Evolutionary conservation across 176 grass and related monocot genomes (phyloP).

Genomic region (Triticum turgidum): DNA sequence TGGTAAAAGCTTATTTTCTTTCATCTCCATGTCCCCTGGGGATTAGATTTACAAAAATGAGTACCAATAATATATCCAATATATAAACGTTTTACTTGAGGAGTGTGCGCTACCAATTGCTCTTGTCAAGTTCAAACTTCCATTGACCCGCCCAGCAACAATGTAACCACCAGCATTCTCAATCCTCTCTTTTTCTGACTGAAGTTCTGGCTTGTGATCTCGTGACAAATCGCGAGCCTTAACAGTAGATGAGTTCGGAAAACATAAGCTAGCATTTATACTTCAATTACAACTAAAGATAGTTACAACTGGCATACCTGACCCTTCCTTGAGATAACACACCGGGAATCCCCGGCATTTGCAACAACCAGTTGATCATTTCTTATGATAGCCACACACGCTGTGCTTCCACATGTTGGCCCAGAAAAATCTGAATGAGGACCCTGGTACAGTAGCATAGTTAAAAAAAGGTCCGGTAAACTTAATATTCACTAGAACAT

Average conservation of each 20-base stretch:
- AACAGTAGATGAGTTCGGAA: slow-evolving; percentile 21
- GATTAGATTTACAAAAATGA: slow-evolving; percentile 7
- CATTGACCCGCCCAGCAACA: slow-evolving; percentile 82
- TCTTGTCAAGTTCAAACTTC: slow-evolving; percentile 86
- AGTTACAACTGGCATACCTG: slow-evolving; percentile 40
- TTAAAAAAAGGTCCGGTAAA: slow-evolving; percentile 25
- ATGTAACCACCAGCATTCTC: slow-evolving; percentile 78
- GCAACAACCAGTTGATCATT: slow-evolving; percentile 82
- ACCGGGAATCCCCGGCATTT: slow-evolving; percentile 97
- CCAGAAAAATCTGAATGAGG: slow-evolving; percentile 76
- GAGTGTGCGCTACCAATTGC: slow-evolving; percentile 58
- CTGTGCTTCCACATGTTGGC: slow-evolving; percentile 87
- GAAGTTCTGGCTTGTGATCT: slow-evolving; percentile 96
- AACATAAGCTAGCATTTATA: slow-evolving; percentile 6
- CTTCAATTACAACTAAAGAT: slow-evolving; percentile 15
- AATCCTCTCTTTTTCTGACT: slow-evolving; percentile 79
- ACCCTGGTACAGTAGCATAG: slow-evolving; percentile 49
- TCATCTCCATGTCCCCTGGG: slow-evolving; percentile 90
- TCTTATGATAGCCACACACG: slow-evolving; percentile 93
- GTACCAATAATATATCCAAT: slow-evolving; percentile 5
- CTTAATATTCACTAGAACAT: slow-evolving; percentile 10
- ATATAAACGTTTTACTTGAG: not conserved
- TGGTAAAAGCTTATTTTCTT: slow-evolving; percentile 74
- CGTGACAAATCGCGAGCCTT: slow-evolving; percentile 82
- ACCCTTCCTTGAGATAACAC: slow-evolving; percentile 78